A percentile compares a stretch with the other conserved stretches of the same genome.
Conservation (phyloP, 371 early-diverging fungal species). For the Mycotypha africana region DNA sequence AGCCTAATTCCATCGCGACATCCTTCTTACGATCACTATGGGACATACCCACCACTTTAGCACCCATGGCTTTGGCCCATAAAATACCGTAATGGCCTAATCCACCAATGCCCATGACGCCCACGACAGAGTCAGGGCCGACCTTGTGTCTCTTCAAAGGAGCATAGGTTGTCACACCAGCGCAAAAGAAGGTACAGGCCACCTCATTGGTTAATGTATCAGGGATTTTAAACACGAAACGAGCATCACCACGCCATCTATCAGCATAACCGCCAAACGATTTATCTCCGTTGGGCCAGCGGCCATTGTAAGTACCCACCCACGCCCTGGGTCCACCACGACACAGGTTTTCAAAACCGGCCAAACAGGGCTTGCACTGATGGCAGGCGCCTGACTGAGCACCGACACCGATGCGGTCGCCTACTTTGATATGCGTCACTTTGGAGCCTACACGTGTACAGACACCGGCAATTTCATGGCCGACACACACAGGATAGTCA, state of each 20-base stretch:
- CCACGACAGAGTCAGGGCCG: constrained; percentile 41
- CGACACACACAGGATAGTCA: constrained; percentile 43
- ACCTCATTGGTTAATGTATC: constrained; percentile 28
- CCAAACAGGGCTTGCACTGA: constrained; percentile 10
- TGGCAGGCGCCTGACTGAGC: constrained; percentile 43
- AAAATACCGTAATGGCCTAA: constrained; percentile 60
- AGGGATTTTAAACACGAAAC: constrained; percentile 51
- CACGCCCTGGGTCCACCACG: constrained; percentile 45
- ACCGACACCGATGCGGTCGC: constrained; percentile 65
- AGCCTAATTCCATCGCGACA: constrained; percentile 29
- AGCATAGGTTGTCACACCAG: constrained; percentile 32
- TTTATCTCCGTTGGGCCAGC: constrained; percentile 50
- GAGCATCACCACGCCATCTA: constrained; percentile 22
- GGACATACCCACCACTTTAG: constrained; percentile 8
- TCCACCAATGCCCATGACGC: constrained; percentile 53
- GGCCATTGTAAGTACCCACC: constrained; percentile 54
- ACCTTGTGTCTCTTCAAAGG: constrained; percentile 49
- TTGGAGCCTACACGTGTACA: constrained; percentile 37
- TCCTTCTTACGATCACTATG: constrained; percentile 27
- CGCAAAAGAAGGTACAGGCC: constrained; percentile 13
- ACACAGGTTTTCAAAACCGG: constrained; percentile 16
- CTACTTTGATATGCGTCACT: constrained; percentile 44
- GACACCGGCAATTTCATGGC: constrained; percentile 54
- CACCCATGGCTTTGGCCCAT: constrained; percentile 15
- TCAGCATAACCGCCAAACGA: constrained; percentile 31